A percentile compares a stretch with the other conserved stretches of the same genome.
Evolutionary conservation across 805 yeast species (phyloP).

Genomic region (Pichia kluyveri): DNA sequence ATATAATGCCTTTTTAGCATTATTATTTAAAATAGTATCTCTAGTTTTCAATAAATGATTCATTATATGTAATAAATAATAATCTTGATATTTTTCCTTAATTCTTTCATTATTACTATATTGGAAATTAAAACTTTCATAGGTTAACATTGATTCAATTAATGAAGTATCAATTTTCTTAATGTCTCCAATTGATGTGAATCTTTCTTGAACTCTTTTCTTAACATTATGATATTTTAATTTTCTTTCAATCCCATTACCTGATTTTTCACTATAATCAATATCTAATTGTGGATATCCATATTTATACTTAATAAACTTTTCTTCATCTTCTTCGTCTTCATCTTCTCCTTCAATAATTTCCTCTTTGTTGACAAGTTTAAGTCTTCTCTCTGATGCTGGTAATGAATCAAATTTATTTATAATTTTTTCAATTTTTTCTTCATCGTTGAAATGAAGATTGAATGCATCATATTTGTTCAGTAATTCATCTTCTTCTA

Average conservation of each 20-base stretch:
- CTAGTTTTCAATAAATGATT: conserved; percentile 85
- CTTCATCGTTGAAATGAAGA: conserved; percentile 55
- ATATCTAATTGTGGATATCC: conserved; percentile 9
- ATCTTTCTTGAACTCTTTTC: conserved; percentile 33
- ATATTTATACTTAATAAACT: conserved; percentile 29
- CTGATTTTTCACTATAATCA: conserved; percentile 1
- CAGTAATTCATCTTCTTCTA: conserved; percentile 27
- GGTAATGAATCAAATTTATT: conserved; percentile 20
- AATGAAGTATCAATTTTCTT: conserved; percentile 40
- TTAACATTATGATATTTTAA: conserved; percentile 35
- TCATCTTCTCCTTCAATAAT: conserved; percentile 10
- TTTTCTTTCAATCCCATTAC: conserved; percentile 8
- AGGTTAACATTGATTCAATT: conserved; percentile 58
- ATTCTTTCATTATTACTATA: conserved; percentile 35
- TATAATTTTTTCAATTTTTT: conserved; percentile 28
- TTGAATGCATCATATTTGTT: conserved; percentile 60
- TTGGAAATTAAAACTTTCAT: conserved; percentile 60
- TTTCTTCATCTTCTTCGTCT: conserved; percentile 13
- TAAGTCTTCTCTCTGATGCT: background rate
- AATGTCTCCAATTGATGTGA: conserved; percentile 20
- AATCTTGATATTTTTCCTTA: conserved; percentile 37
- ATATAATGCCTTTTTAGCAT: conserved; percentile 40
- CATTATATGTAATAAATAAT: conserved; percentile 61
- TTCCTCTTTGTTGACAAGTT: conserved; percentile 13
- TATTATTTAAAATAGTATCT: conserved; percentile 75